phyloP scores from a whole-genome alignment of 495 filamentous ascomycete species.

The Chaetomidium leptoderma region DNA sequence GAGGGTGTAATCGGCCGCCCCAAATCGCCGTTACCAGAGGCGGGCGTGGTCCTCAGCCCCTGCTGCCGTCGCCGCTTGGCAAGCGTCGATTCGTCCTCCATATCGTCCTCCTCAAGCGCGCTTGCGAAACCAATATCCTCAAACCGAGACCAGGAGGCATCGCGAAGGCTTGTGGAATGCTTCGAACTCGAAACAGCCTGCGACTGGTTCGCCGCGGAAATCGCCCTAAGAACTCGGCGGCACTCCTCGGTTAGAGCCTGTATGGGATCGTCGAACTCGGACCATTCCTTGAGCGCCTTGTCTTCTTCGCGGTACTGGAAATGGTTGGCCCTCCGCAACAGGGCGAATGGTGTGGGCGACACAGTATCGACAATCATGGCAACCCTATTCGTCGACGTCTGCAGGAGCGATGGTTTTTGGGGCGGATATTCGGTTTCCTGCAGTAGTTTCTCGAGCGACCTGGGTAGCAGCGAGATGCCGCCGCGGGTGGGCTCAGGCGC shows the following conservation, averaged over 20 bases:
- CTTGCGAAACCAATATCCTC: slow-evolving; percentile 90
- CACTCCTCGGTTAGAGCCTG: slow-evolving; percentile 89
- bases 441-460: slow-evolving; percentile 83
- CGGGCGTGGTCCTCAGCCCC: slow-evolving; percentile 56
- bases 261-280: slow-evolving; percentile 84
- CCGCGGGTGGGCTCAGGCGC: slow-evolving; percentile 70
- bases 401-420: slow-evolving; percentile 68
- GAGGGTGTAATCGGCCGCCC: slow-evolving; percentile 91
- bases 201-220: slow-evolving; percentile 85
- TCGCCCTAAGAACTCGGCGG: slow-evolving; percentile 78
- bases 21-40: slow-evolving; percentile 56
- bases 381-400: slow-evolving; percentile 78
- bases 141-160: slow-evolving; percentile 94
- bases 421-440: slow-evolving; percentile 95
- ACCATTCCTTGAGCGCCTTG: slow-evolving; percentile 71
- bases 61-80: slow-evolving; percentile 33
- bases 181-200: slow-evolving; percentile 59
- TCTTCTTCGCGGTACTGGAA: slow-evolving; percentile 94
- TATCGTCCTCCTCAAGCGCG: slow-evolving; percentile 64
- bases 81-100: slow-evolving; percentile 53
- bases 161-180: slow-evolving; percentile 63
- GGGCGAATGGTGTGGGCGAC: slow-evolving; percentile 88
- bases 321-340: slow-evolving; percentile 86
- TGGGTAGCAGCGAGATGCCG: slow-evolving; percentile 77
- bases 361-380: slow-evolving; percentile 96